A percentile compares a stretch with the other conserved stretches of the same genome.
These are phyloP conservation scores for Juglanconis sp. DNA, from an alignment of 2,329 filamentous ascomycete species.

Conservation along the genomic window DNA sequence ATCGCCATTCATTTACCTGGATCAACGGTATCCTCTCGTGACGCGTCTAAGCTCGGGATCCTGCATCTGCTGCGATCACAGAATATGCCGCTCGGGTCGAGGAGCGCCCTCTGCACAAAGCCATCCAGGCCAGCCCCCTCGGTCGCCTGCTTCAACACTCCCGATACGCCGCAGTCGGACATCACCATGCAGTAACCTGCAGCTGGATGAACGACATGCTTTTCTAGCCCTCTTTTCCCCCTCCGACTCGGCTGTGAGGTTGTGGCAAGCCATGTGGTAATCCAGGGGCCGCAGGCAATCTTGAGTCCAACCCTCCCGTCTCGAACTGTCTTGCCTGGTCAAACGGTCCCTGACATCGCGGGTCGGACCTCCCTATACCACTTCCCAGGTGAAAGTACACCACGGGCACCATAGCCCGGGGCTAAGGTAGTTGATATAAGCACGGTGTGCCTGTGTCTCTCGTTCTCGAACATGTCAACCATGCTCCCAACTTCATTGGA, in stretches of 20 bases:
- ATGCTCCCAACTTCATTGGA: not conserved
- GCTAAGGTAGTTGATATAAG: not conserved
- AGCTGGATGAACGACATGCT: constrained; percentile 1
- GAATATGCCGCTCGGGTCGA: constrained; percentile 6
- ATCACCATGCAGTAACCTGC: constrained; percentile 15
- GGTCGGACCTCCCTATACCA: not conserved
- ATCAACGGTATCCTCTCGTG: constrained; percentile 8
- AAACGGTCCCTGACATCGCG: constrained; percentile 2
- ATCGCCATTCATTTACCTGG: constrained; percentile 7
- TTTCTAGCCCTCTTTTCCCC: not conserved
- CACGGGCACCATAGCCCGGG: not conserved
- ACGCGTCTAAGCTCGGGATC: constrained; percentile 2
- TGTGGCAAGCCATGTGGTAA: constrained; percentile 2
- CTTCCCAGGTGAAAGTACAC: not conserved
- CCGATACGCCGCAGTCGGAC: constrained; percentile 6
- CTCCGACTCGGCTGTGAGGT: constrained; percentile 9
- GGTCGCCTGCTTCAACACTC: not conserved
- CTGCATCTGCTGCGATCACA: constrained; percentile 1
- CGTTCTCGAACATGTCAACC: constrained; percentile 4
- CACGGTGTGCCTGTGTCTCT: constrained; percentile 12
- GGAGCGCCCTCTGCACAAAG: not conserved
- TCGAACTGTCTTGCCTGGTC: constrained; percentile 2
- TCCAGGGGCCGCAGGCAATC: constrained; percentile 4
- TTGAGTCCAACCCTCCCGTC: constrained; percentile 1
- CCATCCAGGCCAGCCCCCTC: not conserved